phyloP scores from a whole-genome alignment of 495 filamentous ascomycete species.

The Massariosphaeria phaeospora region DNA sequence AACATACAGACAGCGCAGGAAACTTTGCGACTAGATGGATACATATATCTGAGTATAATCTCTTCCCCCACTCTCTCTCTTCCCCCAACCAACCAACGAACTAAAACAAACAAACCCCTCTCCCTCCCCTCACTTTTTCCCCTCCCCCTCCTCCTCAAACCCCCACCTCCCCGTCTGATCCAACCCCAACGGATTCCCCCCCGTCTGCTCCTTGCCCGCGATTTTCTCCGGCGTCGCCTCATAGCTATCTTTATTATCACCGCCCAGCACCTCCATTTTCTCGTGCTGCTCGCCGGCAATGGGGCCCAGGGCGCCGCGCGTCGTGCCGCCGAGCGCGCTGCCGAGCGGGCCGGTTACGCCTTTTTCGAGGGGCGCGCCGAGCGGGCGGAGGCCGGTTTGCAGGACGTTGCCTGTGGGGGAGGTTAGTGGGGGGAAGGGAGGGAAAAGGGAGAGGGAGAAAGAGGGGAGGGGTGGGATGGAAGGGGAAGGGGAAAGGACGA shows the following conservation, averaged over 20 bases:
- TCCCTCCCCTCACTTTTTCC: no score
- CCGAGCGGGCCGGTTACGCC: slow-evolving; percentile 29
- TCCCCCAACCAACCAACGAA: no score
- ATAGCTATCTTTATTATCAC: slow-evolving; percentile 36
- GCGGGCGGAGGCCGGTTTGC: slow-evolving; percentile 25
- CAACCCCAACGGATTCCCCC: slow-evolving; percentile 36
- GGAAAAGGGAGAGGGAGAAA: not conserved
- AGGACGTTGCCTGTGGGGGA: slow-evolving; percentile 26
- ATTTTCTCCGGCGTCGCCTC: slow-evolving; percentile 33
- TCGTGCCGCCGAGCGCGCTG: slow-evolving; percentile 30
- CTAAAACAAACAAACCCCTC: no score
- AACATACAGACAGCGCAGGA: no score
- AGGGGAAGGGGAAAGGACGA: not conserved
- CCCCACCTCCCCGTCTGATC: slow-evolving; percentile 34
- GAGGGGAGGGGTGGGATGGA: not conserved
- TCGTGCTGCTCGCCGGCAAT: slow-evolving; percentile 30
- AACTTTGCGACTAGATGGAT: no score
- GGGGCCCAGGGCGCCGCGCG: slow-evolving; percentile 30
- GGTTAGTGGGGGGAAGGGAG: slow-evolving; percentile 2
- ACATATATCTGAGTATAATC: no score
- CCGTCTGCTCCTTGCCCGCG: slow-evolving; percentile 34
- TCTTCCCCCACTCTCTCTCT: no score
- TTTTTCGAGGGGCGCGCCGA: slow-evolving; percentile 27
- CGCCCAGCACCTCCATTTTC: slow-evolving; percentile 30
- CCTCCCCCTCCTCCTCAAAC: slow-evolving; percentile 31